phyloP scores from a whole-genome alignment of 495 filamentous ascomycete species.

The Choiromyces venosus region DNA sequence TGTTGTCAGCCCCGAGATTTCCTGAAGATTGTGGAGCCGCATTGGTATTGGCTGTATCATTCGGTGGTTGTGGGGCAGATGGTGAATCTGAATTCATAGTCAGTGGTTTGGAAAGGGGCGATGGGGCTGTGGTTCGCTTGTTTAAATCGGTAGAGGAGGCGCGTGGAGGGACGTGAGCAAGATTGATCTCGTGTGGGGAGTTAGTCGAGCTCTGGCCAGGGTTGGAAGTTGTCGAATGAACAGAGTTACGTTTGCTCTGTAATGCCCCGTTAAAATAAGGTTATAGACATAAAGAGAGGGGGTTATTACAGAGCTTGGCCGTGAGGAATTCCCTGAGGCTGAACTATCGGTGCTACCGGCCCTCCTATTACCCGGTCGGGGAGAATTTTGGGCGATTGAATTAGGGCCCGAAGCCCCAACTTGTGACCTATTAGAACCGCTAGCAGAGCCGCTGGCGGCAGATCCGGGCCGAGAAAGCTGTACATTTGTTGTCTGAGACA shows the following conservation, averaged over 20 bases:
- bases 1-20: constrained; percentile 72
- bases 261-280: constrained; percentile 23
- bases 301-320: constrained; percentile 56
- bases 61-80: constrained; percentile 37
- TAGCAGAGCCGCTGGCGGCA: constrained; percentile 33
- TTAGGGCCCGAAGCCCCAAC: constrained; percentile 15
- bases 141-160: constrained; percentile 64
- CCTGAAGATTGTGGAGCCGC: constrained; percentile 21
- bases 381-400: constrained; percentile 37
- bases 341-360: constrained; percentile 56
- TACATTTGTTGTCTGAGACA: constrained; percentile 31
- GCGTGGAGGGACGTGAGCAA: constrained; percentile 61
- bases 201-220: constrained; percentile 15
- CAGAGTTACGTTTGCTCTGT: constrained; percentile 42
- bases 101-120: constrained; percentile 81
- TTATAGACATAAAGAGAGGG: constrained; percentile 28
- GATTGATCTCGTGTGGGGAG: constrained; percentile 52
- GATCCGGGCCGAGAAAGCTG: constrained; percentile 29
- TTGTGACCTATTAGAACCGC: constrained; percentile 38
- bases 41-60: constrained; percentile 26
- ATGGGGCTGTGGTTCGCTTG: constrained; percentile 69
- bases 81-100: constrained; percentile 52
- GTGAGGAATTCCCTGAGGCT: constrained; percentile 48
- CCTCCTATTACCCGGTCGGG: constrained; percentile 55
- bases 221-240: constrained; percentile 29